Percentiles rank a stretch among this genome's conserved stretches.
phyloP scores from a whole-genome alignment of 306 rosid species.

The Ceratonia siliqua region DNA sequence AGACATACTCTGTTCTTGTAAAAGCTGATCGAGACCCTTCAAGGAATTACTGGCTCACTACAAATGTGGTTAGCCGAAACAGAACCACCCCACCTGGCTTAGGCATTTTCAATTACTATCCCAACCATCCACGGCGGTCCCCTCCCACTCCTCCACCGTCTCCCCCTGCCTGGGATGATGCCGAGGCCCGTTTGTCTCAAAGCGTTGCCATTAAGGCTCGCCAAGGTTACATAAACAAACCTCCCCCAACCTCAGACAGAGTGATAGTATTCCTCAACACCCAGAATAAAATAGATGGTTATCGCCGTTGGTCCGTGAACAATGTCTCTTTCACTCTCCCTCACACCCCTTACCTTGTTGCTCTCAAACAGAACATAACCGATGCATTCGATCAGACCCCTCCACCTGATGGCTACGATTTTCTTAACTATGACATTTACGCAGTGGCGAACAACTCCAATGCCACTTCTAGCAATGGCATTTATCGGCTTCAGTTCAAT shows the following conservation, averaged over 20 bases:
- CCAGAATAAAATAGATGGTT: slow-evolving; percentile 46
- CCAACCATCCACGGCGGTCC: slow-evolving; percentile 64
- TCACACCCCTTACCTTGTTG: slow-evolving; percentile 75
- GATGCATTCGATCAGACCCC: slow-evolving; percentile 53
- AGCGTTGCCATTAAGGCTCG: slow-evolving; percentile 69
- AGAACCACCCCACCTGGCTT: slow-evolving; percentile 68
- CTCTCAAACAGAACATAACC: slow-evolving; percentile 54
- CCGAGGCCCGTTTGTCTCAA: slow-evolving; percentile 44
- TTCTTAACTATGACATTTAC: slow-evolving; percentile 52
- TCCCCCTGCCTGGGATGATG: slow-evolving; percentile 68
- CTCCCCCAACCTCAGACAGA: slow-evolving; percentile 68
- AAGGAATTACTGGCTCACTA: slow-evolving; percentile 79
- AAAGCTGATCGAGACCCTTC: slow-evolving; percentile 72
- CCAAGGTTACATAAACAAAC: slow-evolving; percentile 43
- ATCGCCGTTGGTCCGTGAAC: slow-evolving; percentile 62
- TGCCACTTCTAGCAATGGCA: slow-evolving; percentile 53
- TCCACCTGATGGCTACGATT: slow-evolving; percentile 68
- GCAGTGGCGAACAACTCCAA: slow-evolving; percentile 30
- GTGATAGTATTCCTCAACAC: slow-evolving; percentile 81
- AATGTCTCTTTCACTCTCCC: slow-evolving; percentile 74
- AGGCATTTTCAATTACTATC: slow-evolving; percentile 75
- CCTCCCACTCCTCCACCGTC: slow-evolving; percentile 58
- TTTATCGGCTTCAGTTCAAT: slow-evolving; percentile 49
- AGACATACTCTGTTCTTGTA: slow-evolving; percentile 82
- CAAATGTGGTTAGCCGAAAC: slow-evolving; percentile 61